Evolutionary conservation across 1,139 yeast genomes (phyloP), one percentile per base, ranked within the genome.

Genomic region (Geotrichum fermentans): DNA sequence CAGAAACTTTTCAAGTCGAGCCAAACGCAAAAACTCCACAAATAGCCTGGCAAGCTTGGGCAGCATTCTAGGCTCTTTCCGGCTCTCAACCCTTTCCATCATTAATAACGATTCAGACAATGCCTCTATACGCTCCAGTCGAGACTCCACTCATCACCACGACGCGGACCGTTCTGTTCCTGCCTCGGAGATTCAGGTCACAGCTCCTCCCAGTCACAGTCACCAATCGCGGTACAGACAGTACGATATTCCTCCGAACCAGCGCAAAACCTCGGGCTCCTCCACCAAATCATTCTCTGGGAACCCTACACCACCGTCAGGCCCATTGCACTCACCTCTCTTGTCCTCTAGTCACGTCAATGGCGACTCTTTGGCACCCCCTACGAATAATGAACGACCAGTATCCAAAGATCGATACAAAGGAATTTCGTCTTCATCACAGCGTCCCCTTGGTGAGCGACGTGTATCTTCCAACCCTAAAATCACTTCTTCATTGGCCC

Each of bases 21-120:
- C 39, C 11, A 20, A 36, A 16, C 33, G 54, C 16, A 43, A 42
- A 17, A 39, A 45, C 26, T 47, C 53, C 3, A 45, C 50, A 3
- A 45, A 40, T 16, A 48, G 49, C 22, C 18, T 45, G 35, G 40
- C 52, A 20, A 49, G 51, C 24, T 24, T 51, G 36, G 60, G 64
- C 6, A 63, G 64, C 22, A 61, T 61, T 40, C 54, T 62, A 28
- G 65, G 63, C 37, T 56, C 63, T 24, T 61, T 62, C 49, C 47
- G 64, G n/a, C 54, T 62, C 32, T 60, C 64, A 3, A 52, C 56
- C 4, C 51, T 61, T 36, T 59, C 62, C 8, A 49, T 45, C 18
- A 40, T 45, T 30, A 44, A 44, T 33, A 20, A 21, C 6, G 45
- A 46, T 22, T 36, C 51, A 10, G 47, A 47, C 18, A 39, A 40